Base-by-base conservation (phyloP, 208 protist species). In the Naegleria fowleri region DNA sequence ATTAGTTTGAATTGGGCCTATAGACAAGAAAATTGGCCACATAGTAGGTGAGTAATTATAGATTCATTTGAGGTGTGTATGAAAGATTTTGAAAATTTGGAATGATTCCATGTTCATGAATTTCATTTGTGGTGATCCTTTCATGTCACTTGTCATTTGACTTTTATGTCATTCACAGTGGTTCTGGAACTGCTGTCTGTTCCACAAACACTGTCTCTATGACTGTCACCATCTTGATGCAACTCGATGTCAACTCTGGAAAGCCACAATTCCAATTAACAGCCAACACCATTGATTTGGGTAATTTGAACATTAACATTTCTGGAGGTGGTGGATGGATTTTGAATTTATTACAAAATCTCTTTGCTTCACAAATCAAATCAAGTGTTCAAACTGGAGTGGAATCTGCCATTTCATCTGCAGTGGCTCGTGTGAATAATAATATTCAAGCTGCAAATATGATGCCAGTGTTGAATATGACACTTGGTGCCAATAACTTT, bases 261-360 rank as follows among this genome's bases (percentile, higher is more conserved):
- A 79, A 79, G 36, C 67, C 67, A 79, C 16, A 79, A 29, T 79
- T 79, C 67, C 67, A 79, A 79, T 0, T 79, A 0, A 79, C 67
- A 9, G 36, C 16, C 9, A 79, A 79, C 25, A 79, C 16, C 36
- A 33, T 79, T 36, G 67, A 79, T 36, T 79, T 79, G 67, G 83
- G 83, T n/a, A 86, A 43, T 86, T 86, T 48, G n/a, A 86, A 86
- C 15, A 48, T 86, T 33, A 86, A 40, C 38, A 86, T 86, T 33
- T 48, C 33, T 25, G 83, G 83, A 86, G 83, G 83, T 33, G 16
- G 36, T 29, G 83, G 83, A 7, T 86, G 83, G 83, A 86, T 86
- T 33, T 39, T 48, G 39, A 43, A 19, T 86, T 48, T 86, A 33
- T 86, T 86, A 43, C 11, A 86, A 43, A 29, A 11, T 29, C 83